Evolutionary conservation across 2,329 filamentous ascomycete genomes (phyloP).

Genomic region (Ophiostoma australiae): DNA sequence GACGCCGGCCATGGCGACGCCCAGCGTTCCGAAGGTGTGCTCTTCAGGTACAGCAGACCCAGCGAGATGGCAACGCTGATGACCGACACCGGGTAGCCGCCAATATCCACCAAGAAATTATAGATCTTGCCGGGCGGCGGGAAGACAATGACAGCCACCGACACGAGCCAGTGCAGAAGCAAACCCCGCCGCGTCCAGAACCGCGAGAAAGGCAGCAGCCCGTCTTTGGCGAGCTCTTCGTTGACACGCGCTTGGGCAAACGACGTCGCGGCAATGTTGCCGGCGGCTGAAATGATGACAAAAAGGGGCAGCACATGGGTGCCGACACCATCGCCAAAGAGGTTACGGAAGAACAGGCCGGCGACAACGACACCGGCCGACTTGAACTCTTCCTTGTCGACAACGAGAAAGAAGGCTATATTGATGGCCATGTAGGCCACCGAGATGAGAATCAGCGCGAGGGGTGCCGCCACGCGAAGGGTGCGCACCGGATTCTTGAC

Average conservation of each 20-base stretch:
- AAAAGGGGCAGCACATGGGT: background rate
- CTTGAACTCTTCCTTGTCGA: background rate
- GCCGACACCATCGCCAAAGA: background rate
- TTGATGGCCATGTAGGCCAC: conserved; percentile 2
- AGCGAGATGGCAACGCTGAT: background rate
- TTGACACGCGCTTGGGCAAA: background rate
- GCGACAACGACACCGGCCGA: background rate
- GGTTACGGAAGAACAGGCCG: background rate
- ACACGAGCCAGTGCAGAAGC: background rate
- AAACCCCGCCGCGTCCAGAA: background rate
- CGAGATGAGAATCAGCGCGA: background rate
- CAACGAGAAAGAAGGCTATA: background rate
- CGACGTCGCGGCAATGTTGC: background rate
- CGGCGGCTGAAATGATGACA: background rate
- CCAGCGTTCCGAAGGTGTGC: background rate
- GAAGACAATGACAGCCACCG: background rate
- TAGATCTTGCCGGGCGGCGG: conserved; percentile 7
- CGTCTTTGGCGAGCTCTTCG: conserved; percentile 1
- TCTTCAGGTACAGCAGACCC: background rate
- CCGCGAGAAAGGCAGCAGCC: background rate
- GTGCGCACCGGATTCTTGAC: conserved; percentile 54
- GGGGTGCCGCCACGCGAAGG: conserved; percentile 43
- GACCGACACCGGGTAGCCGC: background rate
- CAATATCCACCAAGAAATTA: background rate
- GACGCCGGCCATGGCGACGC: background rate